A percentile compares a stretch with the other conserved stretches of the same genome.
These are phyloP conservation scores for Candida saitoana DNA, from an alignment of 805 yeast genomes.

Conservation along the genomic window DNA sequence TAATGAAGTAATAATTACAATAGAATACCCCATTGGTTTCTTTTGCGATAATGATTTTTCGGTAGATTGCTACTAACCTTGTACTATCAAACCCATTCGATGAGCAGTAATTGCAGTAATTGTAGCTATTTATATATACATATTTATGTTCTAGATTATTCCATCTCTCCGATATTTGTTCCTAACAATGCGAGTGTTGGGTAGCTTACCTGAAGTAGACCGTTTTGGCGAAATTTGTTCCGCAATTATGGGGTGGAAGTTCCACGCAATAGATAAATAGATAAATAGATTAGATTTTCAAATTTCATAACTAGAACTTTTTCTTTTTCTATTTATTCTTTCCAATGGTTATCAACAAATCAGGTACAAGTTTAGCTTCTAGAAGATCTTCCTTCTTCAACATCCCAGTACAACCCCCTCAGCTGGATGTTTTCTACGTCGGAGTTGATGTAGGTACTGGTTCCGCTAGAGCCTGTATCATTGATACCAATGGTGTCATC, in stretches of 20 bases:
- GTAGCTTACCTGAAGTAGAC: not conserved
- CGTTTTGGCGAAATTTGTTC: not conserved
- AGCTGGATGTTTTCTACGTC: slow-evolving; percentile 52
- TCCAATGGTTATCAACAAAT: slow-evolving; percentile 10
- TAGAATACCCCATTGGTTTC: too few relatives aligned
- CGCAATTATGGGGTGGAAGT: not conserved
- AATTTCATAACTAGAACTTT: too few relatives aligned
- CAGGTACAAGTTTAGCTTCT: slow-evolving; percentile 37
- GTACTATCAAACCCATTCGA: too few relatives aligned
- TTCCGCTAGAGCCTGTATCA: slow-evolving; percentile 90
- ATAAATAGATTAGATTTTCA: not conserved
- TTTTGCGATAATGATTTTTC: too few relatives aligned
- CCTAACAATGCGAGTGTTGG: not conserved
- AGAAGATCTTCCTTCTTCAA: slow-evolving; percentile 39
- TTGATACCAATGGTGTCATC: slow-evolving; percentile 79
- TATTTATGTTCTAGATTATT: too few relatives aligned
- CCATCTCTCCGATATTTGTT: not conserved
- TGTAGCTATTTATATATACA: too few relatives aligned
- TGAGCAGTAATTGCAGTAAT: too few relatives aligned
- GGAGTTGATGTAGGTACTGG: slow-evolving; percentile 99
- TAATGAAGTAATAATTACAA: too few relatives aligned
- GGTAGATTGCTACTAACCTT: too few relatives aligned
- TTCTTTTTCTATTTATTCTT: not conserved
- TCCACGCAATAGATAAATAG: too few relatives aligned
- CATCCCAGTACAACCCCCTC: slow-evolving; percentile 35